Conservation (phyloP, 352 stramenopile species). For the Elongisporangium senticosum region DNA sequence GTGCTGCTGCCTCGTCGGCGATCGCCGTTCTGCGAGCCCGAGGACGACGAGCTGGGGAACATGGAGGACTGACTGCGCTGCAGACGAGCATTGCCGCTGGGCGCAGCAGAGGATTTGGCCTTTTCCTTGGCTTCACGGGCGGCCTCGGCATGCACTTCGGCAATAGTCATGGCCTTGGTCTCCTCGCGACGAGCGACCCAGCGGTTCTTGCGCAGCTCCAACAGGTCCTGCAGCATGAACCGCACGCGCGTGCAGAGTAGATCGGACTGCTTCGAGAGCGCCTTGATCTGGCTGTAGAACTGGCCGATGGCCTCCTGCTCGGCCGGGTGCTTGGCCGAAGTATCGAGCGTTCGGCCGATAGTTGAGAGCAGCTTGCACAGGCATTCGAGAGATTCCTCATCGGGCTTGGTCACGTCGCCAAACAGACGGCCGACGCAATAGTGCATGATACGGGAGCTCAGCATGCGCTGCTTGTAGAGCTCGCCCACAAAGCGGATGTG, state of each 20-base stretch:
- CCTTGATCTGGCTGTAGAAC: slow-evolving; percentile 66
- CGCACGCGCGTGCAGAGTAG: slow-evolving; percentile 73
- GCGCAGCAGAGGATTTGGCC: slow-evolving; percentile 34
- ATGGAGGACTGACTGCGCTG: slow-evolving; percentile 66
- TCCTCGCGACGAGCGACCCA: slow-evolving; percentile 75
- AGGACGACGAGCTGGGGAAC: slow-evolving; percentile 14
- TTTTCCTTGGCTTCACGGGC: slow-evolving; percentile 70
- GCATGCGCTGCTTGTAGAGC: slow-evolving; percentile 93
- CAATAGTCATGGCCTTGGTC: slow-evolving; percentile 82
- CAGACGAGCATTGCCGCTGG: slow-evolving; percentile 27
- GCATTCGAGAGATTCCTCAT: slow-evolving; percentile 96
- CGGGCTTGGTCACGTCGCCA: slow-evolving; percentile 66
- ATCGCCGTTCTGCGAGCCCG: slow-evolving; percentile 23
- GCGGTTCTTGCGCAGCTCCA: slow-evolving; percentile 71
- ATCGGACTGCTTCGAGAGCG: slow-evolving; percentile 56
- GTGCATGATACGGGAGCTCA: slow-evolving; percentile 94
- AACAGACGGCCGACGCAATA: slow-evolving; percentile 83
- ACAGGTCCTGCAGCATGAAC: slow-evolving; percentile 81
- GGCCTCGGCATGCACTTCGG: slow-evolving; percentile 68
- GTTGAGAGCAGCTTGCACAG: slow-evolving; percentile 92
- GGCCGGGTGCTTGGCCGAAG: slow-evolving; percentile 33
- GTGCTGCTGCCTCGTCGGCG: slow-evolving; percentile 20
- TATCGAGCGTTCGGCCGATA: slow-evolving; percentile 88
- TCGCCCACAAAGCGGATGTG: slow-evolving; percentile 97
- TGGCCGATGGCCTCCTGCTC: slow-evolving; percentile 57